Conservation (phyloP, 2,329 filamentous ascomycete genomes). For the Fusarium acutatum region DNA sequence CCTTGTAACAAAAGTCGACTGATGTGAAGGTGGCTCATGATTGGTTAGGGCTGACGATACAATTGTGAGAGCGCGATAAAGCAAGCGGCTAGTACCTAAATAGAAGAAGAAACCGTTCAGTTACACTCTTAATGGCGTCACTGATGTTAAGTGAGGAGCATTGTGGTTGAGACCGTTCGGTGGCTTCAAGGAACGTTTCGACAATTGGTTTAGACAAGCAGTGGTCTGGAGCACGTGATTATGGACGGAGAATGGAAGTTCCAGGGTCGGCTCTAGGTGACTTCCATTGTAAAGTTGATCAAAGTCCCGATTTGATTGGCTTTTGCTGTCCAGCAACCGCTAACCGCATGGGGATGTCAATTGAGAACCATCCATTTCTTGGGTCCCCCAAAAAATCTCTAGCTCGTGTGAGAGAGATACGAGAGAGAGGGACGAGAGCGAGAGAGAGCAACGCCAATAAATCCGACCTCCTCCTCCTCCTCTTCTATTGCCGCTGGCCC, state of each 20-base stretch:
- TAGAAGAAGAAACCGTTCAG: background rate
- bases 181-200: background rate
- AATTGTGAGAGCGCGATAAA: background rate
- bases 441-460: constrained; percentile 18
- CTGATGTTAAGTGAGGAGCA: background rate
- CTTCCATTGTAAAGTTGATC: background rate
- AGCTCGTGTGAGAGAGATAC: constrained; percentile 40
- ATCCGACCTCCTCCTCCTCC: background rate
- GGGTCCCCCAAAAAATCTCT: constrained; percentile 45
- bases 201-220: constrained; percentile 13
- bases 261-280: background rate
- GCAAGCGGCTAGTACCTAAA: background rate
- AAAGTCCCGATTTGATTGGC: constrained; percentile 26
- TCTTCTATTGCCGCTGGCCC: background rate
- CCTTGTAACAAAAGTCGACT: constrained; percentile 48
- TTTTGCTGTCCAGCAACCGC: background rate
- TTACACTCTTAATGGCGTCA: background rate
- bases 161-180: background rate
- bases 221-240: constrained; percentile 15
- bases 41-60: constrained; percentile 18
- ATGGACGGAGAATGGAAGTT: constrained; percentile 4
- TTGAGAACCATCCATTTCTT: constrained; percentile 39
- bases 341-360: constrained; percentile 36
- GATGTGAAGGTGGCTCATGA: constrained; percentile 29
- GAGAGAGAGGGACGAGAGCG: constrained; percentile 4